These are phyloP conservation scores for Colletotrichum costaricense DNA, from an alignment of 2,329 filamentous ascomycete species.

Conservation along the genomic window DNA sequence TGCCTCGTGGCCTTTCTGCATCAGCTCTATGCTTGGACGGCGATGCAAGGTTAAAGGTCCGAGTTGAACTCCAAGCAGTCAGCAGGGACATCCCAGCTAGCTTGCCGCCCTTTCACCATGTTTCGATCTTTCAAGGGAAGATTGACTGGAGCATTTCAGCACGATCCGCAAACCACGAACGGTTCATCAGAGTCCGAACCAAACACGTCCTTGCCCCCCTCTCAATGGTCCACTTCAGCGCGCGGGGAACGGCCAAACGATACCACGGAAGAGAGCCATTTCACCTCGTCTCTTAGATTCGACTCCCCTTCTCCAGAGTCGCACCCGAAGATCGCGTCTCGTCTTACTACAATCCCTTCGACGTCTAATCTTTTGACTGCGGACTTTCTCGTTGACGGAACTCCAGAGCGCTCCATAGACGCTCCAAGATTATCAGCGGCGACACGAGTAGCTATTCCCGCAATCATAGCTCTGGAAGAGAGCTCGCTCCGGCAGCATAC, in stretches of 20 bases:
- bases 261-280: not conserved
- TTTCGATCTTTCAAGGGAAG: conserved; percentile 41
- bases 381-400: not conserved
- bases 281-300: not conserved
- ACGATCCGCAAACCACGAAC: not conserved
- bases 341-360: not conserved
- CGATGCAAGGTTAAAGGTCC: conserved; percentile 28
- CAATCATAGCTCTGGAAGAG: not conserved
- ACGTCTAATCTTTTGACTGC: not conserved
- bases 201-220: not conserved
- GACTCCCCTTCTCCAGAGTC: not conserved
- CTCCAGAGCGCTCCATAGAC: not conserved
- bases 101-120: conserved; percentile 31
- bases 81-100: conserved; percentile 11
- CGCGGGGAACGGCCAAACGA: not conserved
- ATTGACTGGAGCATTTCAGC: conserved; percentile 38
- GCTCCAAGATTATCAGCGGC: not conserved
- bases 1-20: not conserved
- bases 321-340: not conserved
- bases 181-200: not conserved
- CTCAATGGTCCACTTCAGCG: not conserved
- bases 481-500: not conserved
- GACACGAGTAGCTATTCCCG: not conserved
- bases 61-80: conserved; percentile 24
- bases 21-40: conserved; percentile 19